Evolutionary conservation across 148 eudicot species (phyloP).

Genomic region (Spergularia marina): DNA sequence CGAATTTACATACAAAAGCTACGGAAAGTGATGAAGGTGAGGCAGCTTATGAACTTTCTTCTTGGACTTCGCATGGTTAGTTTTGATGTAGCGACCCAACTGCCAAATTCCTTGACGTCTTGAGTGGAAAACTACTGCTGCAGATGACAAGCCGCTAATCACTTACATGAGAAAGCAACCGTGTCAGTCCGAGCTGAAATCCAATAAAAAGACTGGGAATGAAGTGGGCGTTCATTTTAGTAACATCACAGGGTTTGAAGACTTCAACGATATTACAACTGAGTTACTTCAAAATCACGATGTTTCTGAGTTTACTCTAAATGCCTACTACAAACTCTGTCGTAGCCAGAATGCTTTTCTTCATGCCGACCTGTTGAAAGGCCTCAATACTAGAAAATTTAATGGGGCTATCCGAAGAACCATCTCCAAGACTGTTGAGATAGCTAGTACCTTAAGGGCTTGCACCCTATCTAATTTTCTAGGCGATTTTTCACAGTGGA

Average conservation of each 20-base stretch:
- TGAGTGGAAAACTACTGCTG: background rate
- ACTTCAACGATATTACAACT: constrained; percentile 33
- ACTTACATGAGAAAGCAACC: constrained; percentile 18
- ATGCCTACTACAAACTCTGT: constrained; percentile 52
- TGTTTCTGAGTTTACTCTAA: constrained; percentile 31
- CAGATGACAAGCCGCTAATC: constrained; percentile 1
- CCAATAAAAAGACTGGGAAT: background rate
- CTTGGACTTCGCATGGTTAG: constrained; percentile 28
- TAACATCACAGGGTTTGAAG: constrained; percentile 14
- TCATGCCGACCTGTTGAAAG: constrained; percentile 41
- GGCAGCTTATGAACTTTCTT: too few relatives aligned
- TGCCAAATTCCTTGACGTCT: background rate
- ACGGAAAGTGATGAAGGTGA: too few relatives aligned
- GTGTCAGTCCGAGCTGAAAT: constrained; percentile 6
- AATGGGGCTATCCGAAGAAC: constrained; percentile 24
- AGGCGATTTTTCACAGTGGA: constrained; percentile 42
- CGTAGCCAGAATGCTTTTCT: constrained; percentile 39
- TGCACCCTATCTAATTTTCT: constrained; percentile 42
- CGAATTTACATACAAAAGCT: too few relatives aligned
- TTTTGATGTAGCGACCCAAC: background rate
- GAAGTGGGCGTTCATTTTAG: constrained; percentile 3
- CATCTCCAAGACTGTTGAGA: constrained; percentile 33
- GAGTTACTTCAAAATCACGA: constrained; percentile 47
- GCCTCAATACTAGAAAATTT: constrained; percentile 35
- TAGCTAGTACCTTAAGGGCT: constrained; percentile 37